Evolutionary conservation across 805 yeast genomes (phyloP).

Genomic region (Scheffersomyces stipitis): DNA sequence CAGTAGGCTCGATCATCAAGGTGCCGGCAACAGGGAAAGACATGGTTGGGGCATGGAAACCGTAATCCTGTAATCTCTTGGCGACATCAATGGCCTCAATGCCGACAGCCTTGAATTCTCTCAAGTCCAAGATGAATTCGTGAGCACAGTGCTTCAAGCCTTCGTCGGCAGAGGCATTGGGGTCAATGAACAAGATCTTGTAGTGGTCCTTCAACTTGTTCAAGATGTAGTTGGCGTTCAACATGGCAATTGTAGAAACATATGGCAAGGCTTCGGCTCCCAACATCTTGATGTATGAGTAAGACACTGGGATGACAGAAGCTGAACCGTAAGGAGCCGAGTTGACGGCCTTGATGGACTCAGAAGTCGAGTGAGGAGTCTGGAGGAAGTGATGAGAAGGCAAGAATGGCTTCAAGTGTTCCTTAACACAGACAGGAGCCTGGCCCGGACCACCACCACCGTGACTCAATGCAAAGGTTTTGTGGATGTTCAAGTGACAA

Average conservation of each 20-base stretch:
- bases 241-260: slow-evolving; percentile 86
- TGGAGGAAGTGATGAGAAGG: slow-evolving; percentile 71
- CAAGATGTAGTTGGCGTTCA: slow-evolving; percentile 97
- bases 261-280: slow-evolving; percentile 82
- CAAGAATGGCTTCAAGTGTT: slow-evolving; percentile 74
- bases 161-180: slow-evolving; percentile 36
- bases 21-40: slow-evolving; percentile 99
- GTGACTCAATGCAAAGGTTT: slow-evolving; percentile 96
- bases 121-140: slow-evolving; percentile 89
- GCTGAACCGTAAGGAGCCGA: slow-evolving; percentile 98
- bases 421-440: slow-evolving; percentile 93
- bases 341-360: slow-evolving; percentile 71
- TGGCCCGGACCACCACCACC: slow-evolving; percentile 99
- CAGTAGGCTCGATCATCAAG: slow-evolving; percentile 97
- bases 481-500: slow-evolving; percentile 94
- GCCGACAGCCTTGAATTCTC: slow-evolving; percentile 77
- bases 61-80: slow-evolving; percentile 94
- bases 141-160: slow-evolving; percentile 85
- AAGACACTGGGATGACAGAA: slow-evolving; percentile 86
- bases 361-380: slow-evolving; percentile 48
- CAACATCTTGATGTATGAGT: slow-evolving; percentile 92
- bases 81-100: slow-evolving; percentile 96
- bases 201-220: slow-evolving; percentile 67
- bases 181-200: slow-evolving; percentile 71
- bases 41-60: slow-evolving; percentile 98